Evolutionary conservation across 495 filamentous ascomycete genomes (phyloP).

Genomic region (Penicillium salamii): DNA sequence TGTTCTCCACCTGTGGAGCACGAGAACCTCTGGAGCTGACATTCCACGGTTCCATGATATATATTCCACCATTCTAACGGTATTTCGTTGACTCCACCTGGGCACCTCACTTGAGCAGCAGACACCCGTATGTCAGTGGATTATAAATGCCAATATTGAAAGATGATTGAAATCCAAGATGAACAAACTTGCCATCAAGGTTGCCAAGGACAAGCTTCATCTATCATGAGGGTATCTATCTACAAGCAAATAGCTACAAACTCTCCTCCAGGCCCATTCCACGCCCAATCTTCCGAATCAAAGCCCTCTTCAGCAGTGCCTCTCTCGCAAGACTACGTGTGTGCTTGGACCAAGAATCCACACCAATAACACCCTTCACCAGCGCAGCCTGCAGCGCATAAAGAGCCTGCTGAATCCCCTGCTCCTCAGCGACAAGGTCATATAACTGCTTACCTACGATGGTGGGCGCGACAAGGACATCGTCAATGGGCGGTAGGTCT

Average conservation of each 20-base stretch:
- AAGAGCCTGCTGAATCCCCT: slow-evolving; percentile 77
- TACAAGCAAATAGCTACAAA: background rate
- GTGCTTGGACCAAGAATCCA: slow-evolving; percentile 79
- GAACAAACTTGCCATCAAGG: no score
- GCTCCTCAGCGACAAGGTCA: slow-evolving; percentile 79
- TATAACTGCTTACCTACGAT: slow-evolving; percentile 93
- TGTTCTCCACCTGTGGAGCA: no score
- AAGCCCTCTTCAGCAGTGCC: slow-evolving; percentile 84
- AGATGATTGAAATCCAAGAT: no score
- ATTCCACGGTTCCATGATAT: no score
- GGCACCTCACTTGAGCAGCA: no score
- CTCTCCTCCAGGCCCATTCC: slow-evolving; percentile 70
- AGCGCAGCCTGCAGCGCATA: slow-evolving; percentile 80
- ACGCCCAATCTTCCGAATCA: slow-evolving; percentile 81
- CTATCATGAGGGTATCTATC: slow-evolving; percentile 16
- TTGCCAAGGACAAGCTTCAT: no score
- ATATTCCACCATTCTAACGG: no score
- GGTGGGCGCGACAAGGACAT: slow-evolving; percentile 87
- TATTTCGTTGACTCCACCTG: no score
- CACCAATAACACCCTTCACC: slow-evolving; percentile 73
- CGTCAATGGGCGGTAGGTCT: slow-evolving; percentile 71
- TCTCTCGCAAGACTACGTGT: slow-evolving; percentile 82
- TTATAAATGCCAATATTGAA: no score
- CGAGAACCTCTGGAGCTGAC: no score
- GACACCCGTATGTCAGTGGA: no score